phyloP scores from a whole-genome alignment of 257 asterid genomes.

The Datura wrightii region DNA sequence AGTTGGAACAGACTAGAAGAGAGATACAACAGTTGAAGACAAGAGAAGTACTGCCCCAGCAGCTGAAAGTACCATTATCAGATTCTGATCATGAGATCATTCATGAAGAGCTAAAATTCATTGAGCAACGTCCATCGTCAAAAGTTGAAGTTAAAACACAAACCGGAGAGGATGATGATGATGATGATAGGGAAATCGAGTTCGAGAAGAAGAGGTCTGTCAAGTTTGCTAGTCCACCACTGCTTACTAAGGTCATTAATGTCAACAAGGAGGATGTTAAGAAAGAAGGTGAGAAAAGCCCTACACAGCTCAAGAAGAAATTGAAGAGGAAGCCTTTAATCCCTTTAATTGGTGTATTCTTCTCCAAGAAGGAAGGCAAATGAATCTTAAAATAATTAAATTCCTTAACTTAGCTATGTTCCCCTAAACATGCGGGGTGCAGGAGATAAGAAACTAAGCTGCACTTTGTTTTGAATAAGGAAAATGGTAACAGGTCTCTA shows the following conservation, averaged over 20 bases:
- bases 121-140: conserved; percentile 45
- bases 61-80: conserved; percentile 10
- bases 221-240: conserved; percentile 77
- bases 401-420: no score
- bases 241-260: conserved; percentile 52
- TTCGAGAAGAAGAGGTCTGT: conserved; percentile 72
- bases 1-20: conserved; percentile 67
- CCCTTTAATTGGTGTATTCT: conserved; percentile 63
- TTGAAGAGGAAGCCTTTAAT: conserved; percentile 63
- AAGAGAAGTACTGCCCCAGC: conserved; percentile 36
- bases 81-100: conserved; percentile 37
- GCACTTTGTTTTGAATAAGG: neutral
- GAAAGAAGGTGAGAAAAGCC: conserved; percentile 28
- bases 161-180: neutral
- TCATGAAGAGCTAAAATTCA: conserved; percentile 63
- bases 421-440: neutral
- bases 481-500: neutral
- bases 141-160: conserved; percentile 32
- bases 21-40: conserved; percentile 64
- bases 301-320: conserved; percentile 46
- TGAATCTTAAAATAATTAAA: neutral
- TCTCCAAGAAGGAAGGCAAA: conserved; percentile 52
- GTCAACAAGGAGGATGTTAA: conserved; percentile 36
- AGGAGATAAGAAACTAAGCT: no score
- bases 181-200: neutral